Evolutionary conservation across 2,329 filamentous ascomycete species (phyloP).

Genomic region (Arthrobotrys pseudoclavata): DNA sequence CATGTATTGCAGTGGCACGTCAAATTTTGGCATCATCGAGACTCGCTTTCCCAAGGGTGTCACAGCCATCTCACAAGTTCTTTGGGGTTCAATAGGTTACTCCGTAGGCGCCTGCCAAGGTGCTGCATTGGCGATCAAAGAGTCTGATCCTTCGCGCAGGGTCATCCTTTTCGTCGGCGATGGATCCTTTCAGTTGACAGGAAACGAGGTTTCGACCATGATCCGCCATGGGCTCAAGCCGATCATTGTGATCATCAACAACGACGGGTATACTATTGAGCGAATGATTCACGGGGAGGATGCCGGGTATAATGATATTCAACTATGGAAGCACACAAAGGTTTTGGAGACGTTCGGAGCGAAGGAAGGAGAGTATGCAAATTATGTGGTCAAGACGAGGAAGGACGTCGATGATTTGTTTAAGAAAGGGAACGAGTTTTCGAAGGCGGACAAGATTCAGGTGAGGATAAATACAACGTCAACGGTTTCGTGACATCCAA

Average conservation of each 20-base stretch:
- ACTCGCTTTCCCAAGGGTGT: constrained; percentile 83
- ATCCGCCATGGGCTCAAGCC: constrained; percentile 79
- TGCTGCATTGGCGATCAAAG: constrained; percentile 81
- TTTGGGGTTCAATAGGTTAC: constrained; percentile 79
- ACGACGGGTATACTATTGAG: constrained; percentile 91
- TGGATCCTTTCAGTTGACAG: constrained; percentile 86
- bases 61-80: constrained; percentile 83
- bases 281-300: constrained; percentile 88
- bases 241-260: constrained; percentile 88
- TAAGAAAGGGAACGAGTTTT: constrained; percentile 73
- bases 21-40: constrained; percentile 90
- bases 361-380: constrained; percentile 71
- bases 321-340: constrained; percentile 79
- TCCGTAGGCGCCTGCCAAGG: constrained; percentile 75
- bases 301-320: constrained; percentile 83
- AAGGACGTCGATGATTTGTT: constrained; percentile 77
- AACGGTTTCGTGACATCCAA: constrained; percentile 3
- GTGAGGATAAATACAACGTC: constrained; percentile 63
- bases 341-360: constrained; percentile 78
- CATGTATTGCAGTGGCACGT: constrained; percentile 72
- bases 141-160: constrained; percentile 72
- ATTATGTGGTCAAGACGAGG: constrained; percentile 78
- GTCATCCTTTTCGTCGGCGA: constrained; percentile 91
- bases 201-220: constrained; percentile 87
- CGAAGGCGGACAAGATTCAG: constrained; percentile 69